phyloP scores from a whole-genome alignment of 2,329 filamentous ascomycete genomes.

The Stylonectria norvegica region DNA sequence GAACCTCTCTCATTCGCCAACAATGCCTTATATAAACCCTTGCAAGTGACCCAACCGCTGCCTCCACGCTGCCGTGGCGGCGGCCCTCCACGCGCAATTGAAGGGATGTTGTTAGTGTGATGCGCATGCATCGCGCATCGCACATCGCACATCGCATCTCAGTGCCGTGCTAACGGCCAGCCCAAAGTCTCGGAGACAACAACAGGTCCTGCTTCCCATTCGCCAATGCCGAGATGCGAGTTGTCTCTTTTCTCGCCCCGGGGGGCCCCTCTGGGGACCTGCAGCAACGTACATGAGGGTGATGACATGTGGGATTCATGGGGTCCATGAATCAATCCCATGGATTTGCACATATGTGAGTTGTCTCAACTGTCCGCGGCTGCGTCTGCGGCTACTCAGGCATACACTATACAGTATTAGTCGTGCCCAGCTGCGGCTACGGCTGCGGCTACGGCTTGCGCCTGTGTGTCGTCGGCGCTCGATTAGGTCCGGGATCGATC shows the following conservation, averaged over 20 bases:
- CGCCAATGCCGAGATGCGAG: slow-evolving; percentile 21
- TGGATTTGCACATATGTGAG: slow-evolving; percentile 6
- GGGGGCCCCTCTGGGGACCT: slow-evolving; percentile 26
- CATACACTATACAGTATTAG: too few species aligned
- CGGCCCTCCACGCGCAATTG: too few species aligned
- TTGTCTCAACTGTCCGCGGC: too few species aligned
- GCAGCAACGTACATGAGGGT: slow-evolving; percentile 23
- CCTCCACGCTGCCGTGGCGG: too few species aligned
- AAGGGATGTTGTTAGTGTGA: too few species aligned
- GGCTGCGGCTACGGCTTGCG: too few species aligned
- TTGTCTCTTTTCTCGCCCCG: slow-evolving; percentile 32
- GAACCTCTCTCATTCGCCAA: too few species aligned
- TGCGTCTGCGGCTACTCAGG: neutral
- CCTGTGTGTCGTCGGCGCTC: too few species aligned
- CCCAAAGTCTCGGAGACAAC: neutral
- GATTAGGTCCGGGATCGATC: too few species aligned
- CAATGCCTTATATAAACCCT: too few species aligned
- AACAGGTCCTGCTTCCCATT: slow-evolving; percentile 23
- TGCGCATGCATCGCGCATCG: slow-evolving; percentile 17
- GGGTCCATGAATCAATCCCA: slow-evolving; percentile 3
- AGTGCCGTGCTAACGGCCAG: slow-evolving; percentile 17
- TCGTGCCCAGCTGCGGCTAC: too few species aligned
- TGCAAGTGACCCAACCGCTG: too few species aligned
- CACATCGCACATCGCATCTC: slow-evolving; percentile 15
- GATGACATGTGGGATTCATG: slow-evolving; percentile 4